A percentile compares a stretch with the other conserved stretches of the same genome.
phyloP scores from a whole-genome alignment of 257 asterid genomes.

The Osmanthus fragrans region DNA sequence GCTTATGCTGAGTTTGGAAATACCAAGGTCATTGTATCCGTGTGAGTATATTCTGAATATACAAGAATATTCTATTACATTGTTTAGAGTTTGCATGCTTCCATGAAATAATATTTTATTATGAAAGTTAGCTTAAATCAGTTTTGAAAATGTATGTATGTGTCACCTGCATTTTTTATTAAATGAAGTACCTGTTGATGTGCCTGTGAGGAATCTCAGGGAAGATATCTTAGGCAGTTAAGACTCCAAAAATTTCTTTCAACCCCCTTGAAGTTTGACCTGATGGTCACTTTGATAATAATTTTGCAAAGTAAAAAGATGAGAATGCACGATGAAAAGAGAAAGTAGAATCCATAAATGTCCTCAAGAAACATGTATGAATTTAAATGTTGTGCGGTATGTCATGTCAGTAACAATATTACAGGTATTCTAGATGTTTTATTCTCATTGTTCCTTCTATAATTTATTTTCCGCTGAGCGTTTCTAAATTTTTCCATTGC shows the following conservation, averaged over 20 bases:
- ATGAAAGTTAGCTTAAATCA: not conserved
- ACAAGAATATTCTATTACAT: not conserved
- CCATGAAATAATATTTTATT: not conserved
- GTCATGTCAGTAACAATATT: constrained; percentile 19
- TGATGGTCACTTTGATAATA: not conserved
- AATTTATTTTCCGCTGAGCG: constrained; percentile 14
- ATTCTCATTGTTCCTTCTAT: constrained; percentile 22
- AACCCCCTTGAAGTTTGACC: constrained; percentile 1
- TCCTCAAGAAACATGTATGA: not conserved
- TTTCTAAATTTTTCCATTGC: constrained; percentile 16
- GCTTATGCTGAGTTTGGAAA: constrained; percentile 97
- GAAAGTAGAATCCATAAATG: not conserved
- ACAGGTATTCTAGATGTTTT: constrained; percentile 1
- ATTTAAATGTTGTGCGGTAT: not conserved
- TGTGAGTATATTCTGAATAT: constrained; percentile 52
- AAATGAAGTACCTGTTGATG: not conserved
- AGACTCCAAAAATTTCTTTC: not conserved
- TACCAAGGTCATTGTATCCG: constrained; percentile 96
- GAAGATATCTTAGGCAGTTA: not conserved
- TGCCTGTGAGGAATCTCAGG: constrained; percentile 2
- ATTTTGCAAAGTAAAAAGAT: not conserved
- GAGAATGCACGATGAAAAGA: not conserved
- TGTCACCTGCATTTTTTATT: not conserved
- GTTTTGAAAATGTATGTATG: not conserved
- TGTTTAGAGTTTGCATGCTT: constrained; percentile 2